Base-by-base conservation (phyloP, 2,329 filamentous ascomycete species). In the Mycocentrospora acerina region DNA sequence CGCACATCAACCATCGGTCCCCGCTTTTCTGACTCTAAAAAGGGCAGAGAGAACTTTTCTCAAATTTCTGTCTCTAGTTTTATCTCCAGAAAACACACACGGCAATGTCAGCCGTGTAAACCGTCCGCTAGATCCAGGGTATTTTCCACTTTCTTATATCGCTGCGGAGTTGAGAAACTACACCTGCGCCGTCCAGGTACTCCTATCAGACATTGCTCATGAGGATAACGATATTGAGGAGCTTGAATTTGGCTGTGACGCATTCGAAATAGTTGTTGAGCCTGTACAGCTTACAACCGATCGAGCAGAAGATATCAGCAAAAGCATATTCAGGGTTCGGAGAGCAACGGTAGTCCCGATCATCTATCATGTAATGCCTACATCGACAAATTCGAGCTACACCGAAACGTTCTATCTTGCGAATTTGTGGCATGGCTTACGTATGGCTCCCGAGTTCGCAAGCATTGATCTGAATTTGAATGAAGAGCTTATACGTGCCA, bases 41-140 rank as follows among this genome's bases (percentile, higher is more conserved):
- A 72, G 80, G 32, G 78, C 81, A 2, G 83, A 87, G 60, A 72
- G 80, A 26, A 82, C 86, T 40, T 86, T 87, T 42, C 71, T 86
- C 32, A 82, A 82, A 37, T 85, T 87, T 38, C 67, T 87, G 9
- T 79, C 80, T 0, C 71, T 83, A 14, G 72, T 84, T 10, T 76
- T 79, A 1, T 72, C 79, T 0, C 67, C 70, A 12, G 72, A 74
- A 3, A 70, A 75, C 5, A 77, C 41, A 4, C 42, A 48, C 8
- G 43, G 47, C 12, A 43, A 37, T 13, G 24, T 39, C n/a, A 44
- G 45, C 25, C 47, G 42, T 27, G 35, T 40, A 16, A 39, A 78
- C 8, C 75, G 76, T 0, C 78, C 79, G 13, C 73, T 81, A 42
- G 79, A 83, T 42, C 80, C 79, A 2, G 79, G 80, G 0, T 42